phyloP scores from a whole-genome alignment of 768 basidiomycete species.

The Leccinum obscurum region DNA sequence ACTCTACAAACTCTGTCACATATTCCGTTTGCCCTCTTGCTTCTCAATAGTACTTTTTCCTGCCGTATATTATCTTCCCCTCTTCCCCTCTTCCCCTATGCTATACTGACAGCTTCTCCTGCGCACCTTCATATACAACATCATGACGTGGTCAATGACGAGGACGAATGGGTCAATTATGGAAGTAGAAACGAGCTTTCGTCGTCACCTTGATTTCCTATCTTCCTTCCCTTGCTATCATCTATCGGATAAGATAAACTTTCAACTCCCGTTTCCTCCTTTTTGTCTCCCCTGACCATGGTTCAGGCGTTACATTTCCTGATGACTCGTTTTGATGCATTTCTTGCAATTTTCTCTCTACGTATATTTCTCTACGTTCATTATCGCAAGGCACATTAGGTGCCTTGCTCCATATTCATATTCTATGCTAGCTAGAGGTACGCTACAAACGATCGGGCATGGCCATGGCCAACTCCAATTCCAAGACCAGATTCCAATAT shows the following conservation, averaged over 20 bases:
- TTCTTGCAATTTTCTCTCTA: not conserved
- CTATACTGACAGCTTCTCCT: not conserved
- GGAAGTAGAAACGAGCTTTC: not conserved
- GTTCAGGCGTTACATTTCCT: not conserved
- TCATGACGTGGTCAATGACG: not conserved
- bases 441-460: not conserved
- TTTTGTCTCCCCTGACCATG: not conserved
- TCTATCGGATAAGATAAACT: not conserved
- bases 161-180: not conserved
- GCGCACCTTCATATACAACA: not conserved
- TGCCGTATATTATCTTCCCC: not conserved
- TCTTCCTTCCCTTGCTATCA: not conserved
- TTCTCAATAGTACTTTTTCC: not conserved
- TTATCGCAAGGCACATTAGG: not conserved
- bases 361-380: not conserved
- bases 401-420: not conserved
- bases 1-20: not conserved
- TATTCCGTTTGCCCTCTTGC: not conserved
- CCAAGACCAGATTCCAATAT: not conserved
- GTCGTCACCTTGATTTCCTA: not conserved
- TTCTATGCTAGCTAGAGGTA: constrained; percentile 9
- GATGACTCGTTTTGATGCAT: not conserved
- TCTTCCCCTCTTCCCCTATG: not conserved
- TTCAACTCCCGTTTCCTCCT: not conserved
- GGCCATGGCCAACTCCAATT: not conserved